Evolutionary conservation across 306 rosid genomes (phyloP), one percentile per base, ranked within the genome.

Genomic region (Castanea crenata): DNA sequence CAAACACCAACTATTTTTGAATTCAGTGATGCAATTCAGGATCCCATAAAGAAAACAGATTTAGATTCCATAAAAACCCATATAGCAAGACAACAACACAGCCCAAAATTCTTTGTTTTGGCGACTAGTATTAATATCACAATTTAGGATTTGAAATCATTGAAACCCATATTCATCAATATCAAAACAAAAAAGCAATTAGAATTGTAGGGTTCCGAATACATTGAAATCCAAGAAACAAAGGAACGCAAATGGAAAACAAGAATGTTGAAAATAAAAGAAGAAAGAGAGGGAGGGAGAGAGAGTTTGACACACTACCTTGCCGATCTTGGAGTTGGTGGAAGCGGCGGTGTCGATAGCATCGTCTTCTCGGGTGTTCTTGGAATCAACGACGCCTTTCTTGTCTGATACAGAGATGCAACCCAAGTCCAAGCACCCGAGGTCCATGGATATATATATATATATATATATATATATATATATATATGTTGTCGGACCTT

Each of bases 241-340:
- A 41, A 41, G 5, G 3, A 7, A 5, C 16, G 23, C 46, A 57
- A 1, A 51, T 23, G 1, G 9, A 9, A 56, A 19, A 5, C 3
- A 5, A 19, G 27, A 69, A 49, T 35, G 64, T 68, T 51, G 21
- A 80, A 74, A 54, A 21, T 4, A 15, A 13, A 56, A 9, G 13
- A 69, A 27, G 6, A 3, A 15, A 6, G 6, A 31, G 44, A 70
- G 46, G 8, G 44, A 70, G 46, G 8, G 0, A 38, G 44, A 35
- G 44, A 38, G 41, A 35, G 27, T 25, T 25, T 25, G 41, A 35
- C 1, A 35, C 9, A 38, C 73, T 69, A 78, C 97, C 88, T 90
- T 90, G 71, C 92, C 91, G 44, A 85, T 84, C 91, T 88, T 92
- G 56, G 96, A 87, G 29, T 63, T 88, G 38, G 86, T 41, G 46